phyloP scores from a whole-genome alignment of 495 filamentous ascomycete genomes.

The Hypomontagnella submonticulosa region DNA sequence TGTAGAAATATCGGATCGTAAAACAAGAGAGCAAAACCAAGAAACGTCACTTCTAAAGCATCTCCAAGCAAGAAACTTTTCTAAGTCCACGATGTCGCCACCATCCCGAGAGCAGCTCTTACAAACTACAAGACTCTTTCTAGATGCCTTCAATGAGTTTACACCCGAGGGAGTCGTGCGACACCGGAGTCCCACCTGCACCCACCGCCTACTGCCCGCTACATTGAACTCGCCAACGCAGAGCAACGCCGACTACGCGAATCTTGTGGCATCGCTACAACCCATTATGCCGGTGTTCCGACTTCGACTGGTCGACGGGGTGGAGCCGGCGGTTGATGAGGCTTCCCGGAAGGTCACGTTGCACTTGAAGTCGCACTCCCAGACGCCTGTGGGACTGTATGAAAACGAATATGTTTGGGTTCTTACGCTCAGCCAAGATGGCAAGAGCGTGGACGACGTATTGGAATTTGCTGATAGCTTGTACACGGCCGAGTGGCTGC shows the following conservation, averaged over 20 bases:
- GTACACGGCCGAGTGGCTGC: slow-evolving; percentile 33
- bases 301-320: slow-evolving; percentile 26
- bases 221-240: slow-evolving; percentile 27
- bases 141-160: slow-evolving; percentile 41
- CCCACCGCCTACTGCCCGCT: slow-evolving; percentile 25
- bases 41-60: not conserved
- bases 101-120: slow-evolving; percentile 43
- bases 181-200: slow-evolving; percentile 34
- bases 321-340: slow-evolving; percentile 38
- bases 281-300: slow-evolving; percentile 26
- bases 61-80: not conserved
- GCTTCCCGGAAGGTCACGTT: slow-evolving; percentile 40
- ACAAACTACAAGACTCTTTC: slow-evolving; percentile 29
- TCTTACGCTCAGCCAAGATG: slow-evolving; percentile 48
- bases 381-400: slow-evolving; percentile 43
- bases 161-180: slow-evolving; percentile 35
- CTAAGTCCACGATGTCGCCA: slow-evolving; percentile 15
- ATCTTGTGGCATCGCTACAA: slow-evolving; percentile 21
- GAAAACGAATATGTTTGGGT: slow-evolving; percentile 50
- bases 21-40: too few species aligned
- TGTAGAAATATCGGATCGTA: too few species aligned
- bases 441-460: slow-evolving; percentile 39
- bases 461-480: slow-evolving; percentile 50
- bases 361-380: slow-evolving; percentile 43
- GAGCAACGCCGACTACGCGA: slow-evolving; percentile 38